These are phyloP conservation scores for Coemansia umbellata DNA, from an alignment of 192 early-diverging fungal genomes.

Conservation along the genomic window DNA sequence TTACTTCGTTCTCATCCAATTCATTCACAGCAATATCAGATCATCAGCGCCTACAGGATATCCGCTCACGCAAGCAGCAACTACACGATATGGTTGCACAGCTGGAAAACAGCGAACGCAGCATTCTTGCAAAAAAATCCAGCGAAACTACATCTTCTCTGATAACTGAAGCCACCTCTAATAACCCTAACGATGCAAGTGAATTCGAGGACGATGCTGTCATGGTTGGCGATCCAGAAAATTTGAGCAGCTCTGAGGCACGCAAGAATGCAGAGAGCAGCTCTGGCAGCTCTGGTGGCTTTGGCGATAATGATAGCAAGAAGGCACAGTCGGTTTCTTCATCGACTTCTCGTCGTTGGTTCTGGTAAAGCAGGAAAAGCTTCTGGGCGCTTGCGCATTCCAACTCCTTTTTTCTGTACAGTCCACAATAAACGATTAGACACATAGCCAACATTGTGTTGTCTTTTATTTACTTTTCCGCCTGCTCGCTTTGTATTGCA, in stretches of 20 bases:
- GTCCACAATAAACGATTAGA: background rate
- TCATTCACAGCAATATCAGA: slow-evolving; percentile 17
- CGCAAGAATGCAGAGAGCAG: background rate
- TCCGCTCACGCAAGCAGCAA: slow-evolving; percentile 36
- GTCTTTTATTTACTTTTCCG: background rate
- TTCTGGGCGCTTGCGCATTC: too few relatives aligned
- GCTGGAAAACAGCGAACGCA: slow-evolving; percentile 40
- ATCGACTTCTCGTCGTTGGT: slow-evolving; percentile 36
- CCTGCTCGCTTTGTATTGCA: too few relatives aligned
- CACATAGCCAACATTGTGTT: background rate
- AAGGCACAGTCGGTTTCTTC: background rate
- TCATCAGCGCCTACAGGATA: slow-evolving; percentile 36
- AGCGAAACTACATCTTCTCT: background rate
- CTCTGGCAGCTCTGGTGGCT: background rate
- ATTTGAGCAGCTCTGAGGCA: slow-evolving; percentile 6
- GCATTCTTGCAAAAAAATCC: slow-evolving; percentile 11
- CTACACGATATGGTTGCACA: slow-evolving; percentile 44
- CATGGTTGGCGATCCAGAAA: slow-evolving; percentile 29
- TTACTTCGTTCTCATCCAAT: slow-evolving; percentile 17
- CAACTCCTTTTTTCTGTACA: slow-evolving; percentile 3
- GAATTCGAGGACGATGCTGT: slow-evolving; percentile 49
- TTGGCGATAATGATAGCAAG: slow-evolving; percentile 1
- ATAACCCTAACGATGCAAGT: slow-evolving; percentile 14
- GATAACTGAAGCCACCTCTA: background rate
- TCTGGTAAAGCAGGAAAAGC: slow-evolving; percentile 8